Percentiles rank a stretch among this genome's conserved stretches.
These are phyloP conservation scores for Pachyrhizus erosus DNA, from an alignment of 306 rosid genomes.

Conservation along the genomic window DNA sequence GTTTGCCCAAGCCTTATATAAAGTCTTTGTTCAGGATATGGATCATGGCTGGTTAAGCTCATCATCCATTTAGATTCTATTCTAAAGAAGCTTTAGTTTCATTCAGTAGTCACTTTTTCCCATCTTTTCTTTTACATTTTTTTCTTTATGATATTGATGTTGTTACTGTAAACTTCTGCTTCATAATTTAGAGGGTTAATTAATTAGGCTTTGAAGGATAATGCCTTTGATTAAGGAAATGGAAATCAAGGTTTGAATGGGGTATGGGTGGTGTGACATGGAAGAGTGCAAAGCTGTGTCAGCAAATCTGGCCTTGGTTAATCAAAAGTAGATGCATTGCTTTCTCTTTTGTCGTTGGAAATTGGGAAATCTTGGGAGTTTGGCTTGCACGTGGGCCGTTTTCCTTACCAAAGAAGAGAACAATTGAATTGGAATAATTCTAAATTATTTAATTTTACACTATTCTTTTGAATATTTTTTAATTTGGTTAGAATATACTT, in stretches of 20 bases:
- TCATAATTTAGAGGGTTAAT: slow-evolving; percentile 9
- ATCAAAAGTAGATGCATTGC: slow-evolving; percentile 45
- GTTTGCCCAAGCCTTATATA: slow-evolving; percentile 39
- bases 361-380: slow-evolving; percentile 47
- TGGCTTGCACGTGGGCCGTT: slow-evolving; percentile 72
- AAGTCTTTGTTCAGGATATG: slow-evolving; percentile 29
- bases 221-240: slow-evolving; percentile 42
- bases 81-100: not conserved
- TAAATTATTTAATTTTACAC: not conserved
- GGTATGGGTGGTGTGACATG: slow-evolving; percentile 53
- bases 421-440: slow-evolving; percentile 4
- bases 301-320: slow-evolving; percentile 44
- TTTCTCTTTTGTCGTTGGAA: slow-evolving; percentile 40
- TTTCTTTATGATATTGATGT: not conserved
- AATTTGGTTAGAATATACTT: not conserved
- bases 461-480: not conserved
- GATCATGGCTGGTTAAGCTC: slow-evolving; percentile 27
- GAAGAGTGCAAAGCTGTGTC: slow-evolving; percentile 61
- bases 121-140: slow-evolving; percentile 28
- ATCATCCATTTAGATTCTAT: slow-evolving; percentile 45
- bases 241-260: slow-evolving; percentile 10
- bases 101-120: not conserved
- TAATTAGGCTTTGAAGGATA: slow-evolving; percentile 27
- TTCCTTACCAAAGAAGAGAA: slow-evolving; percentile 62
- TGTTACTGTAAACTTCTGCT: not conserved